Evolutionary conservation across 1,284 basidiomycete species (phyloP).

Genomic region (Phenoliferia sp.): DNA sequence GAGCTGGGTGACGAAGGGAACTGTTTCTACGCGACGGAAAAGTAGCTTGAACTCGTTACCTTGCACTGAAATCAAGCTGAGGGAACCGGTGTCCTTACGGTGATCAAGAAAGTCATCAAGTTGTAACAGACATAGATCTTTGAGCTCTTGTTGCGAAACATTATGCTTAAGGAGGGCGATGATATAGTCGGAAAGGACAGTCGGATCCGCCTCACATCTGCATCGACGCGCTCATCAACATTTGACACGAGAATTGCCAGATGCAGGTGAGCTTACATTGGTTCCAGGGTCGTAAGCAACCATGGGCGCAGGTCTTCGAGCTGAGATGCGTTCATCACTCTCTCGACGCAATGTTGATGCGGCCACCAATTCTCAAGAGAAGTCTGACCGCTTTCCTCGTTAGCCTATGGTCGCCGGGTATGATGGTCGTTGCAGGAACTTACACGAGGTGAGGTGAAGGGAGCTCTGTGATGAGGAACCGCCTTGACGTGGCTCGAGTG

Average conservation of each 20-base stretch:
- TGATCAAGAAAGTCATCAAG: slow-evolving; percentile 88
- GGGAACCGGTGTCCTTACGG: slow-evolving; percentile 53
- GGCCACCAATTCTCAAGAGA: too few relatives aligned
- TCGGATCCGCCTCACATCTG: slow-evolving; percentile 94
- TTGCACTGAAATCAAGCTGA: slow-evolving; percentile 3
- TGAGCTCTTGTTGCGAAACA: slow-evolving; percentile 73
- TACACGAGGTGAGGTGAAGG: too few relatives aligned
- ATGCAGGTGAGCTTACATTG: slow-evolving; percentile 57
- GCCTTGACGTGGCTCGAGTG: too few relatives aligned
- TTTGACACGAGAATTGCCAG: neutral
- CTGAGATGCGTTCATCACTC: neutral
- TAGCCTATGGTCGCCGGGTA: too few relatives aligned
- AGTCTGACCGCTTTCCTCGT: too few relatives aligned
- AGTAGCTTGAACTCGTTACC: neutral
- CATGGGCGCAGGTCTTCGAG: slow-evolving; percentile 46
- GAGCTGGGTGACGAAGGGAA: slow-evolving; percentile 73
- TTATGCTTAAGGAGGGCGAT: slow-evolving; percentile 90
- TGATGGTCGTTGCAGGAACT: too few relatives aligned
- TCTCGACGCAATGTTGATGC: too few relatives aligned
- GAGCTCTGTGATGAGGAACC: too few relatives aligned
- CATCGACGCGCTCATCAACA: slow-evolving; percentile 11
- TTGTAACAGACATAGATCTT: slow-evolving; percentile 68
- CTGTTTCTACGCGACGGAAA: slow-evolving; percentile 54
- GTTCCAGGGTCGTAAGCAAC: slow-evolving; percentile 76
- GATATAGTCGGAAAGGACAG: slow-evolving; percentile 88